Evolutionary conservation across 495 filamentous ascomycete species (phyloP), one percentile per base, ranked within the genome.

Genomic region (Neurospora discreta): DNA sequence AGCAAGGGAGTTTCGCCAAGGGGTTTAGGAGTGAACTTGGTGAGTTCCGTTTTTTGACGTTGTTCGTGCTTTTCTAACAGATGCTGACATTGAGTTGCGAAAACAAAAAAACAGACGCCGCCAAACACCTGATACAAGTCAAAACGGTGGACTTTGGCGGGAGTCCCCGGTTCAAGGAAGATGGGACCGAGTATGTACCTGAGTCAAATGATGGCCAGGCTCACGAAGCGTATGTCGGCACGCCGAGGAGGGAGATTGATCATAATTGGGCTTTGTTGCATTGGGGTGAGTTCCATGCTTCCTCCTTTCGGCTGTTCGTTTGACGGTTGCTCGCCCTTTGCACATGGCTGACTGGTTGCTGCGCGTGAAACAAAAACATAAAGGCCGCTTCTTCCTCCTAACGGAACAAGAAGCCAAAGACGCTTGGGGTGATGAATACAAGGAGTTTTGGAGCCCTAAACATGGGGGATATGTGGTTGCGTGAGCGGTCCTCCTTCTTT

Each of bases 231-330:
- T 70, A 70, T 20, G 69, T 70, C 9, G 69, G 69, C 3, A 38
- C 39, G 39, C 69, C 69, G 33, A 70, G 69, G 39, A 44, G 69
- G 42, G 69, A 26, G 41, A 70, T 70, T 26, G 69, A 70, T 44
- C 69, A 70, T 70, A 43, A 41, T 43, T 70, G 69, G 69, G 69
- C 69, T 41, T 52, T 70, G 69, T 13, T 70, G 69, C 69, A 70
- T 20, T 70, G 69, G 69, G 69, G 69, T 60, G 20, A 26, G 44
- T 52, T 23, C 13, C 10, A 23, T 6, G 3, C 15, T 4, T 20
- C 9, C 42, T 0, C 15, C 15, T 3, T 26, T 16, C 10, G 9
- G 1, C 7, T 46, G 9, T 10, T 3, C 1, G 18, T 20, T 2
- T 13, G 44, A 9, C 2, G 13, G 23, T 58, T 46, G 23, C 5